Evolutionary conservation across 163 green algal genomes (phyloP), one percentile per base, ranked within the genome.

Genomic region (Prototheca cutis): DNA sequence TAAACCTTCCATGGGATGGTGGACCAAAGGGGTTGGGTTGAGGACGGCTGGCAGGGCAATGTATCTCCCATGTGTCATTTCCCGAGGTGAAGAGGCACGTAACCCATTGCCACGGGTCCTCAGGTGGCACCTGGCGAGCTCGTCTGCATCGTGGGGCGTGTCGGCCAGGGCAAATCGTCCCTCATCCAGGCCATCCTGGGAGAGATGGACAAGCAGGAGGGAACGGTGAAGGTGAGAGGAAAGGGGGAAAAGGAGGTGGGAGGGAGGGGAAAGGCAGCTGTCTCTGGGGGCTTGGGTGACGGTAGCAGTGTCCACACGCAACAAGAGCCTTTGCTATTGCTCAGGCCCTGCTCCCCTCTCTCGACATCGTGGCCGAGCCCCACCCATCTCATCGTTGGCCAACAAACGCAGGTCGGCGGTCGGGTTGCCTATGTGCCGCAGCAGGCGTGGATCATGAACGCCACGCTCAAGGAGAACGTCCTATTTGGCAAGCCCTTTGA

Each of bases 111-210:
- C n/a, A n/a, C n/a, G n/a, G n/a, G n/a, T n/a, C n/a, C n/a, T 15
- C 30, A 58, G 48, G 67, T 73, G 6, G 31, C 55, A n/a, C 30
- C 51, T 6, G 76, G 73, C 34, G 62, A 81, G 62, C 62, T 80
- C 40, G 72, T 78, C 25, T 71, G 65, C 25, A 65, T 86, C 21
- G 82, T 91, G 49, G 85, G 85, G 24, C 61, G 71, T 25, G 85
- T 91, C 40, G 85, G 85, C 52, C 74, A 58, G 57, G 85, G 85
- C 45, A 94, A 94, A 73, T 75, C 58, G 6, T 79, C 54, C 51
- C 52, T 91, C 36, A 53, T 89, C 49, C 36, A 61, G 24, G 75
- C 80, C 18, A 55, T 86, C 21, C 64, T 87, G 25, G 75, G 77
- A 6, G 66, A 78, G 40, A 80, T 82, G 72, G 72, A 78, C 57